Conservation (phyloP, 345 rosid species). For the Erucastrum elatum region DNA sequence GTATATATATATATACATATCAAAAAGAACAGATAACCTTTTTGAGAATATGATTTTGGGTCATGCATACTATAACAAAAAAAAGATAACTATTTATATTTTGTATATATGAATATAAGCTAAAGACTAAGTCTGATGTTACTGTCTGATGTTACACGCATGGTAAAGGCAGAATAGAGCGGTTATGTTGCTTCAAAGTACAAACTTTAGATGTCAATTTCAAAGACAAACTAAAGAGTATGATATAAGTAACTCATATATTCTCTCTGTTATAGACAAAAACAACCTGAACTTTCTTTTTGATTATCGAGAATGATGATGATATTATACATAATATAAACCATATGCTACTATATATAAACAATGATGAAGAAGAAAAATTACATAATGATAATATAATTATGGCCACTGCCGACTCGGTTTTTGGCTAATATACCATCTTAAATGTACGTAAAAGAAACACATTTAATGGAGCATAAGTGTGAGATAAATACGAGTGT, state of each 20-base stretch:
- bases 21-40: background rate
- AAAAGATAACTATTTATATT: background rate
- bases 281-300: background rate
- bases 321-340: background rate
- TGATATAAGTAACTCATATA: slow-evolving; percentile 13
- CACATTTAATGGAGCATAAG: background rate
- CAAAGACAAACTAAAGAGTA: slow-evolving; percentile 16
- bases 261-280: background rate
- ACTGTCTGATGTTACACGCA: background rate
- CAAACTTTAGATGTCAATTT: slow-evolving; percentile 4
- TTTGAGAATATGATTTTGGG: background rate
- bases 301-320: background rate
- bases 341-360: background rate
- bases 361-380: background rate
- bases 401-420: background rate
- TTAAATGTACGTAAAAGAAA: background rate
- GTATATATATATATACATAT: background rate
- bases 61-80: background rate
- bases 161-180: background rate
- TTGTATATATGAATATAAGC: background rate
- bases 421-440: background rate
- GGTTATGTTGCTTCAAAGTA: slow-evolving; percentile 20
- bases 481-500: background rate
- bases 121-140: background rate
- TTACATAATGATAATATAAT: background rate